A percentile compares a stretch with the other conserved stretches of the same genome.
Evolutionary conservation across 345 rosid genomes (phyloP).

Genomic region (Linum tenue): DNA sequence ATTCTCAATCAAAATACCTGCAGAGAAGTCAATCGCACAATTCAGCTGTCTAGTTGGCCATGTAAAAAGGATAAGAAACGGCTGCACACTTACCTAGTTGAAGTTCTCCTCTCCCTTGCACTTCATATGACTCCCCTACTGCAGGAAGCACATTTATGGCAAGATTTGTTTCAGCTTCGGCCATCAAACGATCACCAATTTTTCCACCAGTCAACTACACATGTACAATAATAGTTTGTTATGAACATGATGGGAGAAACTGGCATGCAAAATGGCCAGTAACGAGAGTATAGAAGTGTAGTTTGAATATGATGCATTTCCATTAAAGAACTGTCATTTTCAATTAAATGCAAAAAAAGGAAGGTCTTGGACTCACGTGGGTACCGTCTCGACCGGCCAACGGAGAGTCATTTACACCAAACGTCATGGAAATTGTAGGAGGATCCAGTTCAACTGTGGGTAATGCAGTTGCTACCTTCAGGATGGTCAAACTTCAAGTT

Average conservation of each 20-base stretch:
- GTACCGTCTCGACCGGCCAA: constrained; percentile 94
- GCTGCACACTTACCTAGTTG: constrained; percentile 66
- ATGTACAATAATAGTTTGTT: constrained; percentile 3
- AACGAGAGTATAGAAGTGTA: background rate
- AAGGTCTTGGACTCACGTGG: constrained; percentile 46
- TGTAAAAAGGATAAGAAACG: constrained; percentile 6
- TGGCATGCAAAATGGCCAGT: background rate
- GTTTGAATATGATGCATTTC: background rate
- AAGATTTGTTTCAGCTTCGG: constrained; percentile 97
- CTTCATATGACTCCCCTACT: constrained; percentile 79
- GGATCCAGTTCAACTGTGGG: constrained; percentile 88
- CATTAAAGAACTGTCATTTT: background rate
- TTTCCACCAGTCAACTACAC: constrained; percentile 81
- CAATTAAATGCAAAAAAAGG: background rate
- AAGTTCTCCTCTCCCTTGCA: constrained; percentile 98
- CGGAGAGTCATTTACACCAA: constrained; percentile 95
- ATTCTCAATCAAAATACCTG: constrained; percentile 96
- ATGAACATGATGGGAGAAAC: background rate
- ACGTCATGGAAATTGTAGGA: constrained; percentile 98
- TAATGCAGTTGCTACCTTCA: constrained; percentile 67
- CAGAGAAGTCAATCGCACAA: background rate
- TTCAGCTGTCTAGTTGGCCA: background rate
- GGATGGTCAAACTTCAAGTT: constrained; percentile 16
- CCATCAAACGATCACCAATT: constrained; percentile 79
- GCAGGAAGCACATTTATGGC: constrained; percentile 92